phyloP scores from a whole-genome alignment of 352 stramenopile species.

The Pythium rhizo-oryzae region DNA sequence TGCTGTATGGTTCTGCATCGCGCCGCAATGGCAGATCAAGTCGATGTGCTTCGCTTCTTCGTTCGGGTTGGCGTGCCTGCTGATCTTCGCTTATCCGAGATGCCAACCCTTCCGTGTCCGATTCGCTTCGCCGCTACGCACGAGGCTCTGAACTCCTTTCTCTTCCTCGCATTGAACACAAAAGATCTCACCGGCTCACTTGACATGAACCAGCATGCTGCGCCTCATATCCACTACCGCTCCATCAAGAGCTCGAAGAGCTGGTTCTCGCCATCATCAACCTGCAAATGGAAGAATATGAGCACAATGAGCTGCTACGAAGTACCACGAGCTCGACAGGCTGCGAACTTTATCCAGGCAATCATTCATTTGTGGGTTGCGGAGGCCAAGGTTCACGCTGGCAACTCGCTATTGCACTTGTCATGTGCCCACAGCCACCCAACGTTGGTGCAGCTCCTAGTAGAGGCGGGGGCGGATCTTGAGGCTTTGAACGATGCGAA shows the following conservation, averaged over 20 bases:
- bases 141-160: slow-evolving; percentile 45
- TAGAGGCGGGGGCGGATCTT: slow-evolving; percentile 42
- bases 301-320: slow-evolving; percentile 55
- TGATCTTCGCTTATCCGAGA: slow-evolving; percentile 38
- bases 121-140: slow-evolving; percentile 55
- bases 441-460: slow-evolving; percentile 38
- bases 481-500: slow-evolving; percentile 30
- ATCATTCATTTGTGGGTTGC: slow-evolving; percentile 44
- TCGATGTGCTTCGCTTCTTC: slow-evolving; percentile 45
- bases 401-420: slow-evolving; percentile 48
- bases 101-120: slow-evolving; percentile 31
- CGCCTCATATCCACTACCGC: slow-evolving; percentile 23
- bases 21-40: slow-evolving; percentile 49
- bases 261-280: slow-evolving; percentile 26
- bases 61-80: slow-evolving; percentile 46
- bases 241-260: slow-evolving; percentile 33
- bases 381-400: slow-evolving; percentile 26
- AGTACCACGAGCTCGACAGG: slow-evolving; percentile 33
- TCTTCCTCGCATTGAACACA: slow-evolving; percentile 41
- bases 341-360: slow-evolving; percentile 50
- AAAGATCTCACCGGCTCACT: slow-evolving; percentile 30
- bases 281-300: slow-evolving; percentile 60
- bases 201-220: background rate
- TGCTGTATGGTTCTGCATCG: slow-evolving; percentile 54
- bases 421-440: slow-evolving; percentile 40